Evolutionary conservation across 306 rosid species (phyloP).

Genomic region (Lithocarpus polystachyus): DNA sequence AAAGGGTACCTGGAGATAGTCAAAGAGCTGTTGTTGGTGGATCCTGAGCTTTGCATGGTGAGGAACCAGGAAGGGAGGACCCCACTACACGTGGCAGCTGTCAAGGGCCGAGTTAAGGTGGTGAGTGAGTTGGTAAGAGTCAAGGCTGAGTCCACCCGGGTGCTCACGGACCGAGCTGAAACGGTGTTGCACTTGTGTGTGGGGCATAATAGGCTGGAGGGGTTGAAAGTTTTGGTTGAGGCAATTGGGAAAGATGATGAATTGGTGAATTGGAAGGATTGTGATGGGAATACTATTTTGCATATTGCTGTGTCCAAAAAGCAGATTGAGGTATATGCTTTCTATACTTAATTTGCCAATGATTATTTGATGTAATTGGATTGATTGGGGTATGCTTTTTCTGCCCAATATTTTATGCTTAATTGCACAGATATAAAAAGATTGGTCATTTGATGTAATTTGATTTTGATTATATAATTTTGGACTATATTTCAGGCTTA

Average conservation of each 20-base stretch:
- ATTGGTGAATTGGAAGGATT: conserved; percentile 26
- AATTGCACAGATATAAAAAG: too few relatives aligned
- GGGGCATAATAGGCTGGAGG: conserved; percentile 21
- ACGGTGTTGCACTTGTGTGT: conserved; percentile 24
- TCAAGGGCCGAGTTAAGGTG: conserved; percentile 22
- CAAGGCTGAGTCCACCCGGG: conserved; percentile 19
- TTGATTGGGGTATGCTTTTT: too few relatives aligned
- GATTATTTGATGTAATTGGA: neutral
- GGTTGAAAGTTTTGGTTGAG: conserved; percentile 22
- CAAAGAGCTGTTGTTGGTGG: neutral
- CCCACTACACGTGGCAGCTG: conserved; percentile 32
- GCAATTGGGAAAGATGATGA: conserved; percentile 4
- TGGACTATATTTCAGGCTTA: neutral
- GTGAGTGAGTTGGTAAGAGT: conserved; percentile 21
- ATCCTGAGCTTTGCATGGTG: conserved; percentile 18
- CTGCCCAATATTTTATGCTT: too few relatives aligned
- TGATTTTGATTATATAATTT: neutral
- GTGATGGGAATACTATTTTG: conserved; percentile 23
- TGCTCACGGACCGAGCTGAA: conserved; percentile 19
- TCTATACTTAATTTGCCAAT: neutral
- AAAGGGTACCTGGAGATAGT: conserved; percentile 29
- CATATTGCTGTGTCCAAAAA: conserved; percentile 32
- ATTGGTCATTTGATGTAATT: too few relatives aligned
- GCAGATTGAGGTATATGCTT: conserved; percentile 18
- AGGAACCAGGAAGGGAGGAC: conserved; percentile 23